Evolutionary conservation across 2,329 filamentous ascomycete species (phyloP), one percentile per base, ranked within the genome.

Genomic region (Thielaviopsis musarum): DNA sequence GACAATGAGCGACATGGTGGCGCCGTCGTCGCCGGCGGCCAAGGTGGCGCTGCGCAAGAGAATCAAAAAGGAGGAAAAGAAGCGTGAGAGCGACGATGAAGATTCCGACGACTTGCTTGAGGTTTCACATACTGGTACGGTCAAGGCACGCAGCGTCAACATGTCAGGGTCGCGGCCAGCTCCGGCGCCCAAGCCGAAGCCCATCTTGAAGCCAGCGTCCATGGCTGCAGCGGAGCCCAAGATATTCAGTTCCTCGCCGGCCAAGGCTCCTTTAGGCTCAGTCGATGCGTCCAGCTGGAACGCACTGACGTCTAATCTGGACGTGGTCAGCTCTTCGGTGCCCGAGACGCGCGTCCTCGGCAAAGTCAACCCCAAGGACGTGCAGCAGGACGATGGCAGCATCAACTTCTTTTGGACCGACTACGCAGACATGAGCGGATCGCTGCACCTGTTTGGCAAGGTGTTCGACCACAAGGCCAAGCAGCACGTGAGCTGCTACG

Each of bases 321-420:
- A 95, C 65, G 84, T 96, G 45, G 77, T 93, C 64, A 89, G 81
- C 70, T 89, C 83, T 66, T 30, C 60, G 13, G 24, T 12, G n/a
- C 75, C 79, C 4, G 34, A 51, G n/a, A 69, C 80, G 2, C 85
- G 89, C 64, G 74, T 76, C 38, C 75, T 75, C 26, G 90, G 90
- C 49, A 98, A 97, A 71, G 78, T 96, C 55, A 83, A 85, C 64
- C 79, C 88, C 61, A 81, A 86, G 63, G 86, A 95, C 70, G 90
- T 88, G n/a, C 73, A 95, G n/a, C 91, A 97, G 69, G 83, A 88
- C 63, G 91, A 98, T 67, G 93, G 91, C 41, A 94, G 87, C 65
- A 76, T 98, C 30, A 85, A 85, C 65, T 89, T 98, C 75, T 98
- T 96, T 74, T 98, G 93, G 93, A 86, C 88, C 7, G 93, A 98